Conservation (phyloP, 495 filamentous ascomycete species). For the Melanomma pulvis-pyrius region DNA sequence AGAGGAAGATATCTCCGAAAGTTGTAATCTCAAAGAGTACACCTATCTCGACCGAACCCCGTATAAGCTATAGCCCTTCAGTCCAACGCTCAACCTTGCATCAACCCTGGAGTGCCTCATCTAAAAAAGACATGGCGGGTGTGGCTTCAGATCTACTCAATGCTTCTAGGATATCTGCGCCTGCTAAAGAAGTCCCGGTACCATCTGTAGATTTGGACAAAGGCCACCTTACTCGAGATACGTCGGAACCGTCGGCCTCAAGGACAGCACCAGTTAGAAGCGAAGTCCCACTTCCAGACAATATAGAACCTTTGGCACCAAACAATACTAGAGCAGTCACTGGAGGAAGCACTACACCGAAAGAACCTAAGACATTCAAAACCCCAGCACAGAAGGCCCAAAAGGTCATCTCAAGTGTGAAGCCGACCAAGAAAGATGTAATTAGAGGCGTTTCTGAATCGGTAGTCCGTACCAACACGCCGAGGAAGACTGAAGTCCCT, state of each 20-base stretch:
- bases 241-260: background rate
- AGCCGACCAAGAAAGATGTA: background rate
- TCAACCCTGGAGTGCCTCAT: background rate
- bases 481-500: background rate
- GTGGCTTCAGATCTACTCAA: background rate
- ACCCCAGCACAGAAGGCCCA: background rate
- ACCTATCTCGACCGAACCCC: background rate
- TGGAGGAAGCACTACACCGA: background rate
- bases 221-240: background rate
- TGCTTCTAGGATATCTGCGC: background rate
- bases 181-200: background rate
- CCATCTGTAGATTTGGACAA: background rate
- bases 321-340: too few species aligned
- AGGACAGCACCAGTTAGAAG: background rate
- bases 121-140: background rate
- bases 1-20: background rate
- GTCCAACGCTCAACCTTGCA: background rate
- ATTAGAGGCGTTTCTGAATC: background rate
- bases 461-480: background rate
- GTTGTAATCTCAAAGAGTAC: background rate
- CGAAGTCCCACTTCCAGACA: slow-evolving; percentile 6
- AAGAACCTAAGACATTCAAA: background rate
- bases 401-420: background rate
- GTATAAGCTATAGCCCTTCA: background rate
- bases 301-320: background rate